Evolutionary conservation across 2,329 filamentous ascomycete species (phyloP), one percentile per base, ranked within the genome.

Genomic region (Chaetoscypha palmicola): DNA sequence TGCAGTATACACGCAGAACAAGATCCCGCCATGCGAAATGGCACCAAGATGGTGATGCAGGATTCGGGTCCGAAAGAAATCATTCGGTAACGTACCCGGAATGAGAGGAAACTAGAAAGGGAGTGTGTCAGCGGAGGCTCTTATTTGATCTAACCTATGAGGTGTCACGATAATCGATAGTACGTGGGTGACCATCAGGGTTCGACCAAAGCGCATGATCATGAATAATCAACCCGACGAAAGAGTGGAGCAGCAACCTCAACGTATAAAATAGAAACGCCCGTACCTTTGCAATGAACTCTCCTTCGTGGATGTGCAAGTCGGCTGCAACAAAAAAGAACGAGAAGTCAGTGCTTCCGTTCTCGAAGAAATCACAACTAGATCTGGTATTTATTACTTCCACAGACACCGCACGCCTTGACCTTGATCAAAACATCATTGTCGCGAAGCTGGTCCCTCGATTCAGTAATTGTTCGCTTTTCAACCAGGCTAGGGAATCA

Each of bases 331-430:
- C 58, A 71, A 12, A 56, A 77, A 77, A 78, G 73, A n/a, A n/a
- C n/a, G n/a, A n/a, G 11, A 23, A 9, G 20, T 37, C 34, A 37
- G 34, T 22, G 7, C 11, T 21, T 21, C 12, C 12, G 19, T 22
- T n/a, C 12, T 22, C 34, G 19, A 22, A 22, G 12, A 10, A 10
- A 16, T 19, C 10, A n/a, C n/a, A 37, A 5, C 10, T 11, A 16
- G 17, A 22, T 16, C 16, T 14, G 20, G 11, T 37, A 48, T 44
- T 48, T n/a, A n/a, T n/a, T 49, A 51, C 73, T 76, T 52, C 74
- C 73, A 54, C 77, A 81, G 49, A 81, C 76, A 67, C 77, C 77
- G 54, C 76, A 80, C 43, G 76, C 79, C 65, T 82, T 81, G 58
- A 83, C 79, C 65, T 83, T 79, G 64, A 82, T 65, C 67, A 72